A percentile compares a stretch with the other conserved stretches of the same genome.
These are phyloP conservation scores for Erigeron philadelphicus DNA, from an alignment of 140 eudicot species.

Conservation along the genomic window DNA sequence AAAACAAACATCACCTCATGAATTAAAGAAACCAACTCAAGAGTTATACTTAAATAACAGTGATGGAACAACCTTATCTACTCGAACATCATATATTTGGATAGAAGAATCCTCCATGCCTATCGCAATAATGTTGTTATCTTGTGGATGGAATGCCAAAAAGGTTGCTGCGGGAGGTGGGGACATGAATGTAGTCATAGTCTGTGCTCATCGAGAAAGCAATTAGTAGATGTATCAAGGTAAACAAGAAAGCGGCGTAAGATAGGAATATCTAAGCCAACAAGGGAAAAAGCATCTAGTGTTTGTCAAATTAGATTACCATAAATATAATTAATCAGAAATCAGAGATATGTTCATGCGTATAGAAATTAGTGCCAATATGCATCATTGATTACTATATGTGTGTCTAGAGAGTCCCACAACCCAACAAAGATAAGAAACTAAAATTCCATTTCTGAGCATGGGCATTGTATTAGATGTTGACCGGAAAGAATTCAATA, in stretches of 20 bases:
- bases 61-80: constrained; percentile 51
- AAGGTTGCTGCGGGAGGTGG: constrained; percentile 88
- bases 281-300: constrained; percentile 1
- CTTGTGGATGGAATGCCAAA: constrained; percentile 83
- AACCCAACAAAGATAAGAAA: background rate
- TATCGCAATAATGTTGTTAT: constrained; percentile 74
- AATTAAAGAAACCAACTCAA: too few relatives aligned
- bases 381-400: background rate
- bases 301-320: background rate
- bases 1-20: background rate
- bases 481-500: background rate
- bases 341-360: constrained; percentile 3
- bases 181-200: constrained; percentile 77
- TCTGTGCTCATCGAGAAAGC: constrained; percentile 36
- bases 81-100: constrained; percentile 76
- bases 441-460: background rate
- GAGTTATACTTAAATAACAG: constrained; percentile 4
- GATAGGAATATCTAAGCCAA: too few relatives aligned
- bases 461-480: background rate
- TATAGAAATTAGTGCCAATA: background rate
- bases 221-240: background rate
- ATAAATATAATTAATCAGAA: background rate
- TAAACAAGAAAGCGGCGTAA: background rate
- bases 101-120: constrained; percentile 89
- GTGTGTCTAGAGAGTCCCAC: background rate